Evolutionary conservation across 2,329 filamentous ascomycete species (phyloP).

Genomic region (Hypoxylon rubiginosum): DNA sequence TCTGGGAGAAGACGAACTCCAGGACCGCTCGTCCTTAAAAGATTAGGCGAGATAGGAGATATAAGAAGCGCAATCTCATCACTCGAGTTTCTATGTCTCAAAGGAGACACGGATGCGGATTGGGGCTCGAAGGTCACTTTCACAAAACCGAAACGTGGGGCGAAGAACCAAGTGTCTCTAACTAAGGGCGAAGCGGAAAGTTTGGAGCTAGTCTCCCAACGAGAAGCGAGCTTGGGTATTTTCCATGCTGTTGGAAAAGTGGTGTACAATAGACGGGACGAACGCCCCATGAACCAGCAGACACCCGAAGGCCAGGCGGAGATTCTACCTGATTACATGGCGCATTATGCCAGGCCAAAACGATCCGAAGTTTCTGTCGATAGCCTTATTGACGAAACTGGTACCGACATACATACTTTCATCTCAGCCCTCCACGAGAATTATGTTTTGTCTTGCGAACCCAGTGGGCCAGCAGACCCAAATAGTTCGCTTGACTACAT

Average conservation of each 20-base stretch:
- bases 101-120: slow-evolving; percentile 79
- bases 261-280: slow-evolving; percentile 92
- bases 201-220: slow-evolving; percentile 83
- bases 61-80: slow-evolving; percentile 93
- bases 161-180: slow-evolving; percentile 69
- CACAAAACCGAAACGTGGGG: slow-evolving; percentile 74
- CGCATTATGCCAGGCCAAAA: slow-evolving; percentile 69
- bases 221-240: slow-evolving; percentile 91
- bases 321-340: slow-evolving; percentile 70
- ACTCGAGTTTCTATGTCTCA: slow-evolving; percentile 90
- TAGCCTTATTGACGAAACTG: slow-evolving; percentile 89
- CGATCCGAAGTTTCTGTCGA: slow-evolving; percentile 77
- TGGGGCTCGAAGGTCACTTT: slow-evolving; percentile 82
- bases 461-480: slow-evolving; percentile 62
- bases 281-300: slow-evolving; percentile 57
- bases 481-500: slow-evolving; percentile 80
- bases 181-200: slow-evolving; percentile 85
- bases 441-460: slow-evolving; percentile 85
- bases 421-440: slow-evolving; percentile 94
- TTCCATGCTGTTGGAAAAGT: slow-evolving; percentile 98
- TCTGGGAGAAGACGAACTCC: slow-evolving; percentile 82
- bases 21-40: slow-evolving; percentile 82
- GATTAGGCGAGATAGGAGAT: slow-evolving; percentile 88
- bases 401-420: slow-evolving; percentile 92
- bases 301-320: slow-evolving; percentile 61